Evolutionary conservation across 768 basidiomycete genomes (phyloP).

Genomic region (Epithele typhae): DNA sequence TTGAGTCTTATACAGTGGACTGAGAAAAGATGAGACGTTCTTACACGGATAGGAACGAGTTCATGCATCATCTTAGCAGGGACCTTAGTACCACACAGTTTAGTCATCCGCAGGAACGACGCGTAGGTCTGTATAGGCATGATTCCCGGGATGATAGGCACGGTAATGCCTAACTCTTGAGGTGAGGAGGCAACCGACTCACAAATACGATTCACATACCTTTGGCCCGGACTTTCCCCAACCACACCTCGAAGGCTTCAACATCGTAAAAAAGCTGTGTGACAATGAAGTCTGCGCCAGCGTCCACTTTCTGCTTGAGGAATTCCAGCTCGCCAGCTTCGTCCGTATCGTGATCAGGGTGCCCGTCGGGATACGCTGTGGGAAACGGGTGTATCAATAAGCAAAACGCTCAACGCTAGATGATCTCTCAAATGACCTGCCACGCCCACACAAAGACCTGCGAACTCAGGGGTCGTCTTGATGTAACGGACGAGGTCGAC

Average conservation of each 20-base stretch:
- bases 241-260: conserved; percentile 81
- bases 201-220: conserved; percentile 44
- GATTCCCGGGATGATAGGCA: conserved; percentile 91
- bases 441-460: conserved; percentile 91
- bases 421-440: conserved; percentile 52
- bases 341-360: conserved; percentile 54
- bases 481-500: conserved; percentile 92
- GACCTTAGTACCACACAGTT: conserved; percentile 79
- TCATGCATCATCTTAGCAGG: conserved; percentile 62
- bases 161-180: conserved; percentile 63
- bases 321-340: conserved; percentile 63
- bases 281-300: conserved; percentile 93
- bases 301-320: conserved; percentile 85
- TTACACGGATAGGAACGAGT: conserved; percentile 73
- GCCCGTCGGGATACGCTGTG: conserved; percentile 88
- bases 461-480: conserved; percentile 67
- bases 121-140: conserved; percentile 98
- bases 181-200: neutral
- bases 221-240: conserved; percentile 59
- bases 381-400: neutral
- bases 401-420: neutral
- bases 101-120: conserved; percentile 88
- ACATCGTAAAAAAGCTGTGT: conserved; percentile 98
- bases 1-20: neutral
- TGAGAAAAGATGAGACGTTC: conserved; percentile 19